Base-by-base conservation (phyloP, 2,329 filamentous ascomycete species). In the Xylariaceae sp. region DNA sequence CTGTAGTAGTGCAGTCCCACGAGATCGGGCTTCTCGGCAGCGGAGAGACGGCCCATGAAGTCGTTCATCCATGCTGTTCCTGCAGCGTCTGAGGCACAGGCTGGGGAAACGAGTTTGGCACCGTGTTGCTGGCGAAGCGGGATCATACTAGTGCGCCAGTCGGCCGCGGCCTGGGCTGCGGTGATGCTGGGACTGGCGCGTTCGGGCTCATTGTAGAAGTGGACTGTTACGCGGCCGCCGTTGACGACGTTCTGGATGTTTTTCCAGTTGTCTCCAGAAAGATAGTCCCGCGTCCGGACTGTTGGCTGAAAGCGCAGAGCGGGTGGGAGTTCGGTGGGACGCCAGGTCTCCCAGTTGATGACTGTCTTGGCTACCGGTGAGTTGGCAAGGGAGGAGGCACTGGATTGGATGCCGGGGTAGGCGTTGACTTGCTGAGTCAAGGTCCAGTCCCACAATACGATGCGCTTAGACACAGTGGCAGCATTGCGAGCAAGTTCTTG, bases 121-220 rank as follows among this genome's bases (percentile, higher is more conserved):
- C 47, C 46, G 42, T 56, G 38, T n/a, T 45, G 30, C 30, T 32
- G 17, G 32, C 54, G 52, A 14, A 57, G 52, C 27, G 57, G 54
- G 5, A 71, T 58, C 48, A 73, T 64, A 6, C 19, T 14, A 40
- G 66, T 59, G 22, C 63, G 51, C 36, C 51, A 52, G 68, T 68
- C 73, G 45, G 62, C 52, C 6, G 62, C 52, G 6, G 61, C 54
- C 2, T 65, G 68, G 5, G 70, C 71, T 33, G 63, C 55, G 44
- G 61, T 47, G 3, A 66, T 53, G 3, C 59, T 58, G 31, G 69
- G 63, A 17, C 62, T 63, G 38, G 62, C 59, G 31, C 67, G 60
- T 51, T 74, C 69, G 11, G 70, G 71, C 58, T 73, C 71, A 55
- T 73, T 73, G 66, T 71, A 68, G 55, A 67, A 73, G 53, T 71